Evolutionary conservation across 1,284 basidiomycete genomes (phyloP).

Genomic region (Sporisorium graminicola): DNA sequence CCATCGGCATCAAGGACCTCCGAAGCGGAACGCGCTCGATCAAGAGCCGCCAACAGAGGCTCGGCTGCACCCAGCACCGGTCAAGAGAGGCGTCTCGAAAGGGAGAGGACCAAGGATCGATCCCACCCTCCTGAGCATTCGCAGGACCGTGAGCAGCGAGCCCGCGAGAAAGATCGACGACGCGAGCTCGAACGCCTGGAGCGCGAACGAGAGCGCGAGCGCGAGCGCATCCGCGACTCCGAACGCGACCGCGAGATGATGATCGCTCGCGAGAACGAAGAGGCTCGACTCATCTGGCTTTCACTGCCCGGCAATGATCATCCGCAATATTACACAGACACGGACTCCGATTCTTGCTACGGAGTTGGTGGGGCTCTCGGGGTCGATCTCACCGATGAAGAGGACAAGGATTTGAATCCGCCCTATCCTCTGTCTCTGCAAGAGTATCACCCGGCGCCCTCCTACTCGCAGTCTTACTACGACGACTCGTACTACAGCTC

Average conservation of each 20-base stretch:
- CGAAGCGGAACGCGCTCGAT: conserved; percentile 15
- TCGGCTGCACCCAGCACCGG: conserved; percentile 22
- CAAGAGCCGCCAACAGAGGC: conserved; percentile 14
- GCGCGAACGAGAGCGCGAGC: conserved; percentile 47
- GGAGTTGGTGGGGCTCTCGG: conserved; percentile 44
- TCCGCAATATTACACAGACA: conserved; percentile 62
- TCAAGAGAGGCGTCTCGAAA: conserved; percentile 28
- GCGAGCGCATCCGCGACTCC: conserved; percentile 49
- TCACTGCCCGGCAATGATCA: conserved; percentile 61
- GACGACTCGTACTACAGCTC: conserved; percentile 20
- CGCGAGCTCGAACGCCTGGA: conserved; percentile 43
- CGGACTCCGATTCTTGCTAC: conserved; percentile 56
- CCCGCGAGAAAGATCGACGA: conserved; percentile 44
- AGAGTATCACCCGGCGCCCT: conserved; percentile 40
- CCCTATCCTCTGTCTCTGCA: conserved; percentile 41
- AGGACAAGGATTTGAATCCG: conserved; percentile 51
- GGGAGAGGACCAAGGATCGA: conserved; percentile 36
- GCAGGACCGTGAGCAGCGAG: conserved; percentile 49
- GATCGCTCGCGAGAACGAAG: conserved; percentile 54
- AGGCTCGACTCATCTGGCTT: conserved; percentile 55
- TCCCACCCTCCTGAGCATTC: conserved; percentile 33
- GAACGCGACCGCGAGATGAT: conserved; percentile 49
- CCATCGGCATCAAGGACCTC: conserved; percentile 3
- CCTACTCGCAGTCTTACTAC: conserved; percentile 31
- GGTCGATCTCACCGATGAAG: conserved; percentile 42